Percentiles rank a stretch among this genome's conserved stretches.
Evolutionary conservation across 352 stramenopile genomes (phyloP).

Genomic region (Elongisporangium prolatum): DNA sequence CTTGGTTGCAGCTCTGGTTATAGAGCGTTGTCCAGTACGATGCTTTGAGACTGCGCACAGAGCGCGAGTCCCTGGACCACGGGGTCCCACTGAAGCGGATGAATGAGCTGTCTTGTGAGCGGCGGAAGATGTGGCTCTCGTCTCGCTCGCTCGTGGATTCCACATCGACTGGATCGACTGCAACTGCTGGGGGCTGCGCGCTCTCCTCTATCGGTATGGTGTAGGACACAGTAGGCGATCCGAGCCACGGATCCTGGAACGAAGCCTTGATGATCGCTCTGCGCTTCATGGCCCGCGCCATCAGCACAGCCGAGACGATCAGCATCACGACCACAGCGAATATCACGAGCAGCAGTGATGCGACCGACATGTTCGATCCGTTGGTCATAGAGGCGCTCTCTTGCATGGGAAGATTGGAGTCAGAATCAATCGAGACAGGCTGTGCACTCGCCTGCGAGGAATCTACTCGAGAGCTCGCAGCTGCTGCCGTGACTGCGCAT

Average conservation of each 20-base stretch:
- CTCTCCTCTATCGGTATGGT: not conserved
- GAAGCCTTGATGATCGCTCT: not conserved
- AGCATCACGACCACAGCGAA: not conserved
- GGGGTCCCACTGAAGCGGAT: not conserved
- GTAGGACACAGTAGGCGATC: not conserved
- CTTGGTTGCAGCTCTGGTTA: not conserved
- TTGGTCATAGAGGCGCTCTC: not conserved
- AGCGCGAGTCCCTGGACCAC: not conserved
- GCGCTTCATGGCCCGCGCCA: not conserved
- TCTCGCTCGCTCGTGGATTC: not conserved
- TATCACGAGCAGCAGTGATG: not conserved
- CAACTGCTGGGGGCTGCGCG: not conserved
- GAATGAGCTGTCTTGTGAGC: not conserved
- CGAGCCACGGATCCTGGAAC: not conserved
- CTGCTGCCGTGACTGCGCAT: not conserved
- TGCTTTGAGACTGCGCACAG: not conserved
- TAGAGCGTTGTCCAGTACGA: not conserved
- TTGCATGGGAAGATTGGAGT: not conserved
- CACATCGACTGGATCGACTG: not conserved
- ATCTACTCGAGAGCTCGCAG: not conserved
- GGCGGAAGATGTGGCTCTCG: not conserved
- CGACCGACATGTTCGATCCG: not conserved
- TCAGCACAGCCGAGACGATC: not conserved
- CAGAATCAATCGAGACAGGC: not conserved
- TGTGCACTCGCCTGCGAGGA: not conserved